These are phyloP conservation scores for Zymoseptoria tritici DNA, from an alignment of 2,329 filamentous ascomycete species.

Conservation along the genomic window DNA sequence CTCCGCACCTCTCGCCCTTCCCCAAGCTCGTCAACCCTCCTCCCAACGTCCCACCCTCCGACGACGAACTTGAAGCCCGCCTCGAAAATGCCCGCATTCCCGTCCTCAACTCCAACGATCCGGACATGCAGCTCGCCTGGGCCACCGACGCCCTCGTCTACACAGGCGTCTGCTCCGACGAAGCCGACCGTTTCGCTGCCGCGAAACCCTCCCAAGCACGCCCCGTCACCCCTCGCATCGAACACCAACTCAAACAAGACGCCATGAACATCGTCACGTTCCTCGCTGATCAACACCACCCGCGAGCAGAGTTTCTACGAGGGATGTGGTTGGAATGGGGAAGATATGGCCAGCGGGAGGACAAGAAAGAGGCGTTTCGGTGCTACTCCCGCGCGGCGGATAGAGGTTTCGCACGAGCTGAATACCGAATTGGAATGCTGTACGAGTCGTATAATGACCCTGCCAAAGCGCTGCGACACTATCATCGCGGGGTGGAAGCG, in stretches of 20 bases:
- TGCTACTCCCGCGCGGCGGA: slow-evolving; percentile 82
- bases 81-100: slow-evolving; percentile 75
- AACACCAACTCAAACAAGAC: slow-evolving; percentile 81
- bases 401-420: slow-evolving; percentile 76
- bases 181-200: slow-evolving; percentile 60
- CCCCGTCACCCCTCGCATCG: slow-evolving; percentile 72
- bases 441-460: slow-evolving; percentile 94
- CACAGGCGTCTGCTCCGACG: slow-evolving; percentile 75
- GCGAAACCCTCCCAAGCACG: slow-evolving; percentile 39
- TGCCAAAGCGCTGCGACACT: slow-evolving; percentile 83
- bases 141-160: slow-evolving; percentile 86
- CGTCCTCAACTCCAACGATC: slow-evolving; percentile 87
- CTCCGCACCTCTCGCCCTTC: slow-evolving; percentile 84
- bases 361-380: slow-evolving; percentile 89
- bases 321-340: slow-evolving; percentile 98
- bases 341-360: slow-evolving; percentile 80
- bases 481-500: slow-evolving; percentile 69
- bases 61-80: slow-evolving; percentile 88
- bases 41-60: slow-evolving; percentile 83
- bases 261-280: slow-evolving; percentile 89
- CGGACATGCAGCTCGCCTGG: slow-evolving; percentile 94
- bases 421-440: slow-evolving; percentile 97
- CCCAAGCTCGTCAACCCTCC: slow-evolving; percentile 71
- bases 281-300: slow-evolving; percentile 82
- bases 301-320: slow-evolving; percentile 86